Base-by-base conservation (phyloP, 1,139 yeast genomes). In the Suhomyces terraborum region DNA sequence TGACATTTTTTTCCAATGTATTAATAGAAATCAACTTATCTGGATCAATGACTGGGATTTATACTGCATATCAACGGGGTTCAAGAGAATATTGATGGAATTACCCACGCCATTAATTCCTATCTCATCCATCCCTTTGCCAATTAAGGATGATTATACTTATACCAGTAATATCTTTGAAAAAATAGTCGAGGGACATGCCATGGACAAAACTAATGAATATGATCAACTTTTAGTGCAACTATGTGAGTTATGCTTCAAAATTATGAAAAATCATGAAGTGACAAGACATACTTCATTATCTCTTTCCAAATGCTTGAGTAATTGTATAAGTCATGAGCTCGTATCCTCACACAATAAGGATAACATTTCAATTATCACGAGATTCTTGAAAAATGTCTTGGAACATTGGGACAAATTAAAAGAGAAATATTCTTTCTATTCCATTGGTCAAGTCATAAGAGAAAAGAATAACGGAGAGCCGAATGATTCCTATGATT, bases 11-110 rank as follows among this genome's bases (percentile, higher is more conserved):
- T 62, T 67, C 43, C 75, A 75, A 46, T 77, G 84, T 36, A 75
- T 81, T 24, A 71, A 69, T 39, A 63, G 86, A 45, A 79, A 79
- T 54, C 79, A 72, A 66, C 64, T 64, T 58, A 68, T 66, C 47
- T 80, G 69, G 83, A 79, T 69, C 47, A 80, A 62, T 66, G 86
- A 57, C 72, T 81, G 85, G 85, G 83, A 80, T 55, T 62, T 80
- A 37, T 77, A 78, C 54, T 77, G 82, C 37, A 70, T 81, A 39
- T 79, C 80, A 6, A 69, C 82, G 0, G 67, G 75, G 2, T 79
- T 77, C 53, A 68, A 80, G 46, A 67, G 70, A 46, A 64, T 80
- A 12, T 50, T 80, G 24, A 62, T 64, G 52, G 76, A 69, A 22
- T 66, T 78, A 17, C 67, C 76, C 0, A 53, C 53, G 17, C 73